Base-by-base conservation (phyloP, 2,329 filamentous ascomycete genomes). In the Epichloe bromicola region DNA sequence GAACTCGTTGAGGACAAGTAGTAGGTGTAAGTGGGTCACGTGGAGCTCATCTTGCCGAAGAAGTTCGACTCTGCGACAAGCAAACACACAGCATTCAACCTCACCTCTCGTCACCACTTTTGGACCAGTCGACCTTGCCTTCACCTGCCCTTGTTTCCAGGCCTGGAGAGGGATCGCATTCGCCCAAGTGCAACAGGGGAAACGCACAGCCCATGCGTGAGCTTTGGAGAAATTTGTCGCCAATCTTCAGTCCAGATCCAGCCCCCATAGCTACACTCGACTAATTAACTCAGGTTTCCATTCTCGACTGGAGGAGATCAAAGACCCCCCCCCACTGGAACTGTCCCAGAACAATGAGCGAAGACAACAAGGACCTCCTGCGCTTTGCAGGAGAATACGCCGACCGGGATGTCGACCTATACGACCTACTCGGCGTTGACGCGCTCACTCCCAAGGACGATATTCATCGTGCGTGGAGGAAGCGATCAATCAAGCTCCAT, bases 401-500 rank as follows among this genome's bases (percentile, higher is more conserved):
- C 41, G 70, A 75, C 50, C 72, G 75, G n/a, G 72, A 76, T 52
- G 65, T 80, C 58, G 87, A 95, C 66, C 85, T 91, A 56, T 95
- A 93, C 71, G 80, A 78, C 26, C 75, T 95, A 26, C 78, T 95
- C 15, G 78, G 77, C 51, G 74, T 93, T 47, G 72, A 80, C 51
- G 73, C 80, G 19, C 75, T 82, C 17, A 79, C 83, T 0, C 70
- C 75, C 19, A 83, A 85, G 51, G 70, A 80, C n/a, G 85, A 89
- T 55, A 84, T 95, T 60, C 83, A 87, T 56, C 82, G 85, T 58
- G 88, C 88, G 43, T 96, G 91, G 74, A 81, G 88, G 53, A 86
- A 87, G 60, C 83, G 84, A 33, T 88, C 88, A 3, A 74, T 95
- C n/a, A 88, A 88, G 62, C 88, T 90, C 72, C 91, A 97, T 66